Percentiles rank a stretch among this genome's conserved stretches.
These are phyloP conservation scores for Rhizopus stolonifer DNA, from an alignment of 371 early-diverging fungal species.

Conservation along the genomic window DNA sequence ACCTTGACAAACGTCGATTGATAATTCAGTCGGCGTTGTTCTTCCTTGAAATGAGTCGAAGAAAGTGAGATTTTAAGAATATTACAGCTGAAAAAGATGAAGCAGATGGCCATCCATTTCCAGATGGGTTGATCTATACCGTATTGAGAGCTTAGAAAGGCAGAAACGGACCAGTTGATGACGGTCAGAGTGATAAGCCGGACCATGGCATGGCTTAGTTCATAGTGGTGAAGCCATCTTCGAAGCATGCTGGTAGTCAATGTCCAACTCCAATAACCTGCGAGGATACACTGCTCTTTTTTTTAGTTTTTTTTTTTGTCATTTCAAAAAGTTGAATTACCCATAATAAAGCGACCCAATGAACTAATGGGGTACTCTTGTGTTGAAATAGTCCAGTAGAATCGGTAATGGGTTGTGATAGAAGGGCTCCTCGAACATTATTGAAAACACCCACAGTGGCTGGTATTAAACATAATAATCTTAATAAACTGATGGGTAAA, in stretches of 20 bases:
- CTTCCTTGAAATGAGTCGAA: conserved; percentile 23
- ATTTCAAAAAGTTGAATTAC: conserved; percentile 26
- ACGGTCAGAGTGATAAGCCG: conserved; percentile 60
- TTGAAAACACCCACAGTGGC: conserved; percentile 49
- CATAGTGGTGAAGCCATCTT: conserved; percentile 63
- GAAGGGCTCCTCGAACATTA: conserved; percentile 39
- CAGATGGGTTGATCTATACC: conserved; percentile 60
- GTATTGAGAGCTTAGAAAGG: conserved; percentile 52
- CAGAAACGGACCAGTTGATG: conserved; percentile 61
- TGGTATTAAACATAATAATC: conserved; percentile 47
- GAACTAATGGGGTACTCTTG: conserved; percentile 58
- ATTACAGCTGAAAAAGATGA: conserved; percentile 44
- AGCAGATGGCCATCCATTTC: conserved; percentile 63
- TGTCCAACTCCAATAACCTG: conserved; percentile 46
- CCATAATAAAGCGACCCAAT: conserved; percentile 60
- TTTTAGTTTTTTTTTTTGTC: no score
- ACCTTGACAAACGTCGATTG: conserved; percentile 43
- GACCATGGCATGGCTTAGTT: conserved; percentile 57
- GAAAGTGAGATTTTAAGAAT: conserved; percentile 37
- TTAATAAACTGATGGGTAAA: conserved; percentile 39
- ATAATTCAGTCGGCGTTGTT: conserved; percentile 24
- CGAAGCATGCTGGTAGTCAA: conserved; percentile 59
- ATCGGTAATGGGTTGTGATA: conserved; percentile 32
- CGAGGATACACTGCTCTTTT: conserved; percentile 50
- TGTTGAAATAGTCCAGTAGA: conserved; percentile 47